Percentiles rank a stretch among this genome's conserved stretches.
Conservation (phyloP, 1,139 yeast genomes). For the Yamadazyma pseudoaaseri region DNA sequence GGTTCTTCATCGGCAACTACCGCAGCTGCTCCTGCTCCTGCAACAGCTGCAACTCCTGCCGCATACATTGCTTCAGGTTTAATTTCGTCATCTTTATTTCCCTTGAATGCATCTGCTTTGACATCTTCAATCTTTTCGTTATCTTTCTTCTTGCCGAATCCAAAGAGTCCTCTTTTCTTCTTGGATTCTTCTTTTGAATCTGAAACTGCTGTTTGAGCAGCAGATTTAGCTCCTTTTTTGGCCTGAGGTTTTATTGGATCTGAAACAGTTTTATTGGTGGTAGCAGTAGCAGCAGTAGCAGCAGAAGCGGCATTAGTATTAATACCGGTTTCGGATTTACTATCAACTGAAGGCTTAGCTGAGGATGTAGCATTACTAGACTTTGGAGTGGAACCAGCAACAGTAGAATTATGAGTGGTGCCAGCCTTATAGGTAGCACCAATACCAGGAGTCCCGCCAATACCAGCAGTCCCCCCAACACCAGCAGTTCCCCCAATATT, state of each 20-base stretch:
- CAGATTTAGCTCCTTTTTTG: too few species aligned
- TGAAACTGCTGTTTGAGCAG: too few species aligned
- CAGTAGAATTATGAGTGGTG: too few species aligned
- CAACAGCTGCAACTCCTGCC: conserved; percentile 9
- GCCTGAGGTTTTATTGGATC: too few species aligned
- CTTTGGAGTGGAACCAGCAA: too few species aligned
- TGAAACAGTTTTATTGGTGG: not conserved
- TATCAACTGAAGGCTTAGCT: too few species aligned
- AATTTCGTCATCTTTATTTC: not conserved
- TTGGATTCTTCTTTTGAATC: too few species aligned
- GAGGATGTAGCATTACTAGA: too few species aligned
- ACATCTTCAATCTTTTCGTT: not conserved
- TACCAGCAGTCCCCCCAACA: conserved; percentile 8
- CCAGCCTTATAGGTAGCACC: too few species aligned
- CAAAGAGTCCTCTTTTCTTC: not conserved
- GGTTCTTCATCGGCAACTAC: conserved; percentile 2
- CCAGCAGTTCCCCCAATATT: conserved; percentile 6
- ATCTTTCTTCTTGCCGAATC: not conserved
- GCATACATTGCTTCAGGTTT: not conserved
- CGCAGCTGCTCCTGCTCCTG: conserved; percentile 5
- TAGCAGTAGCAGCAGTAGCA: conserved; percentile 8
- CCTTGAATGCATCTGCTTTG: not conserved
- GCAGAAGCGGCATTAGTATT: conserved; percentile 9
- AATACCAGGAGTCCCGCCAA: too few species aligned
- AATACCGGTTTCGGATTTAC: too few species aligned